Evolutionary conservation across 1,139 yeast genomes (phyloP), one percentile per base, ranked within the genome.

Genomic region (Diutina rugosa): DNA sequence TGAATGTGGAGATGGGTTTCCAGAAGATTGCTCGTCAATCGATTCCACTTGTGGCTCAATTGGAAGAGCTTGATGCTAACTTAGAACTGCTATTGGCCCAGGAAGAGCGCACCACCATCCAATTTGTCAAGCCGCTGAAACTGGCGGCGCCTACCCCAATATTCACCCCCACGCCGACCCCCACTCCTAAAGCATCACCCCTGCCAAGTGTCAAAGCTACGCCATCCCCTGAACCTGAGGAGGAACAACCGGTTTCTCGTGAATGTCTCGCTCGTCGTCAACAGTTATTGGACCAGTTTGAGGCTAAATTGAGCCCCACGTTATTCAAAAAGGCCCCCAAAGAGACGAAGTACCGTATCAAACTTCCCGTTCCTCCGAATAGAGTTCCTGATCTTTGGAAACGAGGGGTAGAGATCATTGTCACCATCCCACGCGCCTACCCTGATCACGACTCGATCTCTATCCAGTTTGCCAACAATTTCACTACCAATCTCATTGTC

Each of bases 1-100:
- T 80, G 16, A 86, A 86, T 62, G 73, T 87, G 14, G 93, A 87
- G 63, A 63, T 70, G 10, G 93, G 90, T 7, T 87, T 83, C 66
- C 73, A 72, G 55, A 67, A 71, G 56, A 82, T 85, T 35, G 81
- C 76, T 9, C 67, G 80, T 79, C 0, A 72, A 71, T 55, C 80
- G 80, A 32, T 49, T 29, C 44, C 41, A 26, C 72, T 87, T 54
- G 64, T 75, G 35, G 81, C 85, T 5, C 79, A 81, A 70, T 60
- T 86, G 1, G 65, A 72, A 57, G 80, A 84, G 3, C 70, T 87
- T 55, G 89, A 85, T 63, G 73, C 71, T 59, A 74, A 81, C 57
- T 70, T 87, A 57, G 90, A 85, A 62, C 63, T 65, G 53, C 83
- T 84, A 61, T 69, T 85, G 61, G 76, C 77, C 57, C 77, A 76